These are phyloP conservation scores for Tricholoma flavovirens DNA, from an alignment of 768 basidiomycete genomes.

Conservation along the genomic window DNA sequence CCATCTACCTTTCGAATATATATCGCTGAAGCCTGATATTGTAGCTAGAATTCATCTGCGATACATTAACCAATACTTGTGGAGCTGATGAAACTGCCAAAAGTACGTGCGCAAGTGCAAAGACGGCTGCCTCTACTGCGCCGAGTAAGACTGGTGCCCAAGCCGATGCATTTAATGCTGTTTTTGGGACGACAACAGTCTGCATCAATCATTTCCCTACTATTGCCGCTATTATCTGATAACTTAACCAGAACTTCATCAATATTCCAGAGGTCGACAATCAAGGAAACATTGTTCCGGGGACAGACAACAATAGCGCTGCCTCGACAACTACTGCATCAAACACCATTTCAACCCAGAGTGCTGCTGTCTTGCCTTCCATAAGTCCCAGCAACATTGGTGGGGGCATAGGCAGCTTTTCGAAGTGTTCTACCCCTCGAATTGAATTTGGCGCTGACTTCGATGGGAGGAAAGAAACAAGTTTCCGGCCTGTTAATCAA, in stretches of 20 bases:
- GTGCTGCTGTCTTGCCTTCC: slow-evolving; percentile 16
- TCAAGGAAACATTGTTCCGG: slow-evolving; percentile 30
- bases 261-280: slow-evolving; percentile 32
- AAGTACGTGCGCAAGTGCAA: slow-evolving; percentile 39
- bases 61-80: slow-evolving; percentile 46
- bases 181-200: slow-evolving; percentile 37
- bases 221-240: slow-evolving; percentile 5
- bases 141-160: slow-evolving; percentile 42
- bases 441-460: slow-evolving; percentile 54
- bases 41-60: slow-evolving; percentile 43
- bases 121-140: slow-evolving; percentile 35
- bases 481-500: slow-evolving; percentile 46
- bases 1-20: not conserved
- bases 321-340: slow-evolving; percentile 10
- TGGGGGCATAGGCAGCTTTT: slow-evolving; percentile 36
- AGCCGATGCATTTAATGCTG: slow-evolving; percentile 48
- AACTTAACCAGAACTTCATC: slow-evolving; percentile 29
- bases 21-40: not conserved
- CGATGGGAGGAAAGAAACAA: slow-evolving; percentile 48
- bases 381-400: slow-evolving; percentile 15
- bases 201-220: slow-evolving; percentile 5
- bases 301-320: slow-evolving; percentile 18
- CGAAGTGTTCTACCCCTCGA: slow-evolving; percentile 46
- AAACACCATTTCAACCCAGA: slow-evolving; percentile 7
- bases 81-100: slow-evolving; percentile 49